Conservation (phyloP, 1,284 basidiomycete genomes). For the Volvariella surrecta region DNA sequence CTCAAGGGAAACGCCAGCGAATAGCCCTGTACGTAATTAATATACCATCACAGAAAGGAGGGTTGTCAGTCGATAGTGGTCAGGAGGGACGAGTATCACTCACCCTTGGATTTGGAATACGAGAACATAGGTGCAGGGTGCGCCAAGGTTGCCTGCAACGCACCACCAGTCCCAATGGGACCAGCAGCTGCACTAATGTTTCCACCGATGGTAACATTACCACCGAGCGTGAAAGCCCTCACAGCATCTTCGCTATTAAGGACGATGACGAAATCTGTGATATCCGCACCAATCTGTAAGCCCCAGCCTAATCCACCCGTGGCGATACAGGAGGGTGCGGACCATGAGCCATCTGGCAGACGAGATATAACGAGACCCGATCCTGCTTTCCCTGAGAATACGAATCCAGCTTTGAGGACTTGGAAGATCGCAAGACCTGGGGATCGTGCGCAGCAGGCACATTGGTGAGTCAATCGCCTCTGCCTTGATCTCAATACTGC, state of each 20-base stretch:
- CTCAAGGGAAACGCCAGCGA: constrained; percentile 91
- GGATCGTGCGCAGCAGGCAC: not conserved
- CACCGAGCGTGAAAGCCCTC: constrained; percentile 88
- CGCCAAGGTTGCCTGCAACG: constrained; percentile 79
- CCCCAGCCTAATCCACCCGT: constrained; percentile 96
- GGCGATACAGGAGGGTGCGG: constrained; percentile 95
- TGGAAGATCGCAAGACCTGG: constrained; percentile 92
- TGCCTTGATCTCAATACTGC: constrained; percentile 10
- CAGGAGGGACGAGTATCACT: constrained; percentile 13
- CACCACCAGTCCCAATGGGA: constrained; percentile 93
- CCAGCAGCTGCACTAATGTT: constrained; percentile 82
- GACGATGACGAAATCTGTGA: constrained; percentile 86
- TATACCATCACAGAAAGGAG: not conserved
- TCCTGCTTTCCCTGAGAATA: constrained; percentile 95
- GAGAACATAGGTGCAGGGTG: constrained; percentile 97
- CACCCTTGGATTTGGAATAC: constrained; percentile 92
- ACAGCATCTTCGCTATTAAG: constrained; percentile 97
- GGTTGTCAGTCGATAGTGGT: not conserved
- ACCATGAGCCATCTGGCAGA: constrained; percentile 95
- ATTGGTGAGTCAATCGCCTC: not conserved
- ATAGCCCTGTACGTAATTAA: constrained; percentile 57
- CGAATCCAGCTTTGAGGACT: constrained; percentile 90
- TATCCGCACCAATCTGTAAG: constrained; percentile 89
- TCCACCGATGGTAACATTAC: constrained; percentile 94
- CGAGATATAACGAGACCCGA: constrained; percentile 93